Conservation (phyloP, 257 asterid species). For the Ocimum tenuiflorum region DNA sequence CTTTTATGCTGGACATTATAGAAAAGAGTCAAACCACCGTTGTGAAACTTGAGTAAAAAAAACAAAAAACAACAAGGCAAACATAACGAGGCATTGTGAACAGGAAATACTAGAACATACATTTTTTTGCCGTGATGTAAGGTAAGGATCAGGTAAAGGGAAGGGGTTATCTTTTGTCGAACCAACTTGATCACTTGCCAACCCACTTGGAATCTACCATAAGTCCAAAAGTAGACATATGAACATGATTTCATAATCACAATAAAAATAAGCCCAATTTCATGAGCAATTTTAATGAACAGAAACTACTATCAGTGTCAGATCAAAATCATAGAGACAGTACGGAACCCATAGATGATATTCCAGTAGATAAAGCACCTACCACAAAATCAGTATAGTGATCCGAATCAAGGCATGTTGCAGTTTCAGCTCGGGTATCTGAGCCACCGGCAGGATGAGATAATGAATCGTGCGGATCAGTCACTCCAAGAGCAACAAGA, state of each 20-base stretch:
- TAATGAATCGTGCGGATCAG: constrained; percentile 89
- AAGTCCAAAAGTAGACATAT: background rate
- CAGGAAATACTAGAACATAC: constrained; percentile 33
- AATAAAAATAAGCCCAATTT: background rate
- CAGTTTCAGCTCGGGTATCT: constrained; percentile 82
- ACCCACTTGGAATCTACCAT: constrained; percentile 71
- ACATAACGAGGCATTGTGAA: background rate
- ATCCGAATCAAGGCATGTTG: constrained; percentile 62
- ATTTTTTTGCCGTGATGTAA: constrained; percentile 68
- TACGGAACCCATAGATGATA: background rate
- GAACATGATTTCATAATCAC: background rate
- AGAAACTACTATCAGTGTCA: background rate
- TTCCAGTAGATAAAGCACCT: constrained; percentile 15
- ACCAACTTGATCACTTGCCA: constrained; percentile 58
- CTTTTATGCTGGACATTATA: constrained; percentile 43
- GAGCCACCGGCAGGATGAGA: constrained; percentile 91
- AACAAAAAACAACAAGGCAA: background rate
- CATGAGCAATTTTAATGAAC: background rate
- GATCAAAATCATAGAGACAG: constrained; percentile 2
- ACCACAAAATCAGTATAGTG: constrained; percentile 72
- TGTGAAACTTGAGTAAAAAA: background rate
- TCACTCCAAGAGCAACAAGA: constrained; percentile 73
- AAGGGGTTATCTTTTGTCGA: constrained; percentile 68
- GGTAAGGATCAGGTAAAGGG: constrained; percentile 69
- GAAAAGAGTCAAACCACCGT: constrained; percentile 12